Conservation (phyloP, 106 monocot species). For the Dactylorhiza incarnata region DNA sequence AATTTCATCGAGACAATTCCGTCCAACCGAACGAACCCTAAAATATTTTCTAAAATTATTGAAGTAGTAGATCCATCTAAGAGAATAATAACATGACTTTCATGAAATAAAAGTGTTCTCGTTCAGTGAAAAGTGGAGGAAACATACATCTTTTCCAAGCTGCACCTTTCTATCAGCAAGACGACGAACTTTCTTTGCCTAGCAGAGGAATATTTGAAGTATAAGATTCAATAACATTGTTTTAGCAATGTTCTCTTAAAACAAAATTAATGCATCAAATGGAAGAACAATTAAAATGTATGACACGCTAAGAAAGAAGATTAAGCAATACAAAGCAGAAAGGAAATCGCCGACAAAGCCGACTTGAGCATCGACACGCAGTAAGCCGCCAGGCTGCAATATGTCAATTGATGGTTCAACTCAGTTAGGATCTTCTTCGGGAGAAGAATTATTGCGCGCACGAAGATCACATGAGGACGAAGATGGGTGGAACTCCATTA, state of each 20-base stretch:
- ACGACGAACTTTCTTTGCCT: constrained; percentile 96
- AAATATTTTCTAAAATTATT: neutral
- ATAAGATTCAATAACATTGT: neutral
- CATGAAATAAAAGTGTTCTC: neutral
- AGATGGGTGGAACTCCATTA: neutral
- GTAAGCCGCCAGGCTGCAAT: constrained; percentile 21
- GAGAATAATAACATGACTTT: neutral
- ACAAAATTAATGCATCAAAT: neutral
- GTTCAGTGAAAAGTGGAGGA: neutral
- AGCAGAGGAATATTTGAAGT: neutral
- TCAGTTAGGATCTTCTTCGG: neutral
- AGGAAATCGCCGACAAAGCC: neutral
- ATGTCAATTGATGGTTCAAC: neutral
- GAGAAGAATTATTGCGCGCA: neutral
- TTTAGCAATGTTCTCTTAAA: too few relatives aligned
- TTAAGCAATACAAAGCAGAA: neutral
- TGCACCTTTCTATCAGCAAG: constrained; percentile 94
- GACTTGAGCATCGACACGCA: constrained; percentile 86
- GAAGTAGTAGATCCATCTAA: neutral
- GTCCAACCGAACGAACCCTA: neutral
- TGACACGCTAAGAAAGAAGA: neutral
- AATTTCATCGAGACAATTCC: too few relatives aligned
- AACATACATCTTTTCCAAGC: constrained; percentile 80
- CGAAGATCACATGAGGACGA: neutral
- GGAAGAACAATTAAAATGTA: neutral